These are phyloP conservation scores for Suhomyces kunorum DNA, from an alignment of 1,139 yeast species.

Conservation along the genomic window DNA sequence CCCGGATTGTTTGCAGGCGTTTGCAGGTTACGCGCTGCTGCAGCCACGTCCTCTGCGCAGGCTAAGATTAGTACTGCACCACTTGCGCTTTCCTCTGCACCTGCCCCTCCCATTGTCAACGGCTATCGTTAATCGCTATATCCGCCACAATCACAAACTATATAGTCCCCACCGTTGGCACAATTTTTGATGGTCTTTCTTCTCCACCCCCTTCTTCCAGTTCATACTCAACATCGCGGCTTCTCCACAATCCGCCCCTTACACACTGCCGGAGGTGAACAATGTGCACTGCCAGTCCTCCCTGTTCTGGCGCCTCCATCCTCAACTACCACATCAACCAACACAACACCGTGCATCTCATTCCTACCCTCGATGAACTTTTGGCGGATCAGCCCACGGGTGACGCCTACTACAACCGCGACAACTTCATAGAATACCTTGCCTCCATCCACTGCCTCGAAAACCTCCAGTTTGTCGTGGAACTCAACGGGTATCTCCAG, in stretches of 20 bases:
- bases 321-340: constrained; percentile 15
- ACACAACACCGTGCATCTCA: constrained; percentile 13
- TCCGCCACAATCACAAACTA: constrained; percentile 5
- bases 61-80: constrained; percentile 1
- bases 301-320: constrained; percentile 9
- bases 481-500: constrained; percentile 27
- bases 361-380: constrained; percentile 16
- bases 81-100: constrained; percentile 3
- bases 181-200: background rate
- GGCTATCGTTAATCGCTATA: constrained; percentile 8
- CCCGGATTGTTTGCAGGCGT: background rate
- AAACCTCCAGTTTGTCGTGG: constrained; percentile 37
- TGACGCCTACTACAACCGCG: constrained; percentile 11
- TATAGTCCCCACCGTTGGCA: constrained; percentile 4
- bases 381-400: constrained; percentile 7
- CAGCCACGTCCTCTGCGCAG: constrained; percentile 3
- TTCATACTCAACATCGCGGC: background rate
- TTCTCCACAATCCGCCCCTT: background rate
- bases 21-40: constrained; percentile 4
- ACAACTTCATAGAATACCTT: constrained; percentile 31
- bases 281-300: constrained; percentile 10
- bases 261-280: constrained; percentile 3
- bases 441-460: constrained; percentile 37
- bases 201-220: background rate
- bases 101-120: constrained; percentile 10